These are phyloP conservation scores for Phytopythium mirpurense DNA, from an alignment of 352 stramenopile genomes.

Conservation along the genomic window DNA sequence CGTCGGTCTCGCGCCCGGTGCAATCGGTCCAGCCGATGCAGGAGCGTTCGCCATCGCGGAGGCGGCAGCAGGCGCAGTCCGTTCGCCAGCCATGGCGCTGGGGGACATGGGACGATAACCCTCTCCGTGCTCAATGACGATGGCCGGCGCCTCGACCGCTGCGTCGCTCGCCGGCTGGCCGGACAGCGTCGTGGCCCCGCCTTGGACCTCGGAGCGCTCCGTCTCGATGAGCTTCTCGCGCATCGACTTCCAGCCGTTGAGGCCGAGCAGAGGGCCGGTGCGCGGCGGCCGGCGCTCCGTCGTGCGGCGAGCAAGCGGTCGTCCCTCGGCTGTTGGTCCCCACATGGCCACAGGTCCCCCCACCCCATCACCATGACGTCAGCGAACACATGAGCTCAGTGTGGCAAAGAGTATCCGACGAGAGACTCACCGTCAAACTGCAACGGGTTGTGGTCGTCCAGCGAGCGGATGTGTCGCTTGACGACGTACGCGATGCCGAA, in stretches of 20 bases:
- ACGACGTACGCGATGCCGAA: conserved; percentile 4
- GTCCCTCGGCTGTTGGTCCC: neutral
- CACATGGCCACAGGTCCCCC: neutral
- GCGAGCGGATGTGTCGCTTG: conserved; percentile 3
- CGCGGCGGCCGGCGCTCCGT: conserved; percentile 8
- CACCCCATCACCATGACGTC: no score
- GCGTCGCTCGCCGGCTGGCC: conserved; percentile 12
- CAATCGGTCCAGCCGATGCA: neutral
- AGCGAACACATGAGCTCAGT: no score
- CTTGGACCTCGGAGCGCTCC: conserved; percentile 14
- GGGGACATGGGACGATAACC: conserved; percentile 39
- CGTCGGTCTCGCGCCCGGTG: neutral
- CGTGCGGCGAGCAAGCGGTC: neutral
- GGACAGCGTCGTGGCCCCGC: conserved; percentile 3
- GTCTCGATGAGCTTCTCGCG: conserved; percentile 43
- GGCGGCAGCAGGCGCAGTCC: neutral
- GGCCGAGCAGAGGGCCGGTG: conserved; percentile 22
- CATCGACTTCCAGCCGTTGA: conserved; percentile 45
- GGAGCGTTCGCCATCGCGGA: neutral
- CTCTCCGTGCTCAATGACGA: conserved; percentile 35
- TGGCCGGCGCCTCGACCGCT: conserved; percentile 10
- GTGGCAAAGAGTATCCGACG: neutral
- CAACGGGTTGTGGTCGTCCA: neutral
- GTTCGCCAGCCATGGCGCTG: conserved; percentile 6
- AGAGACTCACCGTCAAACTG: neutral